Base-by-base conservation (phyloP, 2,329 filamentous ascomycete species). In the Hypomyces perniciosus region DNA sequence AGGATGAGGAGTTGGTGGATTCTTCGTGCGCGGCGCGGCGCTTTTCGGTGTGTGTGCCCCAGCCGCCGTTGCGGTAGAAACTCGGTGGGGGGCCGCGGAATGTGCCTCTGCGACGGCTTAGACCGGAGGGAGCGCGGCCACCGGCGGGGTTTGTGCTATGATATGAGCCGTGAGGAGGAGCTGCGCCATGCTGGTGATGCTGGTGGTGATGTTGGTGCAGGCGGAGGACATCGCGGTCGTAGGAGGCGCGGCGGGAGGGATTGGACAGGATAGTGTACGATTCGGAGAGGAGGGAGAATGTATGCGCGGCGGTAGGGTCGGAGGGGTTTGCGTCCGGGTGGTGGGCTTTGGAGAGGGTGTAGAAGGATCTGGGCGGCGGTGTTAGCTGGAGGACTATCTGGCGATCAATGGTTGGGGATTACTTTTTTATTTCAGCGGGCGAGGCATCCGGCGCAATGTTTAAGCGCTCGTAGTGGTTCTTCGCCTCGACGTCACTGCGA, bases 271-370 rank as follows among this genome's bases (percentile, higher is more conserved):
- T 69, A 52, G 82, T 76, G 75, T 96, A 96, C 59, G 91, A 90
- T 65, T 93, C 86, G 65, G 83, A 86, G 65, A 96, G 86, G 59
- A 82, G 79, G 68, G 90, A 83, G 76, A 96, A 99, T 65, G 85
- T 87, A 52, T 80, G 72, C 4, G 84, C 76, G 55, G 91, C 87
- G 52, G 72, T 65, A 4, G 88, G 86, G 69, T 96, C 86, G 59
- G 79, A 65, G 54, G 79, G 88, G 75, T 97, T 95, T 65, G 84
- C 83, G 76, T 99, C 93, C 1, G 93, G 93, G 70, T 99, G 93
- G 77, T 96, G 86, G 48, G 79, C 73, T 71, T 96, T 95, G 64
- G 90, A 96, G 66, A 97, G 87, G 54, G 79, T 71, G 77, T 96
- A 97, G 80, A 96, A 99, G 59, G 81, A 81, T 62, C 80, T 84